These are phyloP conservation scores for Neoascochyta sp. DNA, from an alignment of 2,329 filamentous ascomycete species.

Conservation along the genomic window DNA sequence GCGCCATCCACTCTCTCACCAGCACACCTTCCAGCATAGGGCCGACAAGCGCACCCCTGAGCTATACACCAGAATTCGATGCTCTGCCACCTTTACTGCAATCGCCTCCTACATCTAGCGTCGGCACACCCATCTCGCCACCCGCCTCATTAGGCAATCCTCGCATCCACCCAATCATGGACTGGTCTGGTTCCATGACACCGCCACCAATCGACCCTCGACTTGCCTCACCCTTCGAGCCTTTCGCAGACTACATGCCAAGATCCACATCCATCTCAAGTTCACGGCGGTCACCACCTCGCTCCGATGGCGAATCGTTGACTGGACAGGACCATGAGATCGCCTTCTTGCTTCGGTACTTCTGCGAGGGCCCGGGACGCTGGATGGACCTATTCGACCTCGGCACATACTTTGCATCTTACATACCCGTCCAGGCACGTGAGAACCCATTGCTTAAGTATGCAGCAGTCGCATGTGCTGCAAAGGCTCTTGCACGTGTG, in stretches of 20 bases:
- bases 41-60: slow-evolving; percentile 40
- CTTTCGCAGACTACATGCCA: slow-evolving; percentile 22
- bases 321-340: slow-evolving; percentile 51
- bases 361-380: slow-evolving; percentile 57
- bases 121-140: slow-evolving; percentile 40
- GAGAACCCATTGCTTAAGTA: slow-evolving; percentile 50
- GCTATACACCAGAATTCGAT: slow-evolving; percentile 29
- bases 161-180: slow-evolving; percentile 55
- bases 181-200: slow-evolving; percentile 23
- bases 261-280: slow-evolving; percentile 24
- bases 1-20: slow-evolving; percentile 21
- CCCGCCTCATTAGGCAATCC: slow-evolving; percentile 45
- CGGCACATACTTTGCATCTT: slow-evolving; percentile 57
- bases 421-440: slow-evolving; percentile 56
- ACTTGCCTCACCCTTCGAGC: slow-evolving; percentile 29
- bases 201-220: slow-evolving; percentile 37
- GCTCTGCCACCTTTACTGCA: slow-evolving; percentile 27
- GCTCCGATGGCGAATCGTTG: slow-evolving; percentile 17
- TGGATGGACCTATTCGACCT: slow-evolving; percentile 59
- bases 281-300: slow-evolving; percentile 22
- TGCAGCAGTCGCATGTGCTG: slow-evolving; percentile 59
- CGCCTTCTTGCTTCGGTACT: slow-evolving; percentile 58
- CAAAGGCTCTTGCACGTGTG: slow-evolving; percentile 58
- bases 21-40: slow-evolving; percentile 45
- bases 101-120: slow-evolving; percentile 28